phyloP scores from a whole-genome alignment of 208 protist species.

The Leishmania gerbilli region DNA sequence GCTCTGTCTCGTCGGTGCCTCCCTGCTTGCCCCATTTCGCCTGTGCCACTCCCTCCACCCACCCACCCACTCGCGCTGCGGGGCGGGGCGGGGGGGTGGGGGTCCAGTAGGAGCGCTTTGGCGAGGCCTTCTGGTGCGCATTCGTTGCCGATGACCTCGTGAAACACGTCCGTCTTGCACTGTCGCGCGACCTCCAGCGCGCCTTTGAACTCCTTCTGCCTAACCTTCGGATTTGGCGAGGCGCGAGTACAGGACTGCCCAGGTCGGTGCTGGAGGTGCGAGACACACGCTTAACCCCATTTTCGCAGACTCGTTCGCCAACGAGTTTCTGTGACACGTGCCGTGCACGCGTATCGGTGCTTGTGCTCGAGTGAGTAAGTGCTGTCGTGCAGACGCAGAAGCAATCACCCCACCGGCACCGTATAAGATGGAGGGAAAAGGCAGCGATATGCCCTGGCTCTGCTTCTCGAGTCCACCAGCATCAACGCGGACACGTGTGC shows the following conservation, averaged over 20 bases:
- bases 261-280: not conserved
- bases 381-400: not conserved
- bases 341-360: not conserved
- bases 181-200: no score
- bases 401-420: not conserved
- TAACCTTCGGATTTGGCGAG: no score
- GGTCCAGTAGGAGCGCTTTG: not conserved
- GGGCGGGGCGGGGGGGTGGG: no score
- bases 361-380: not conserved
- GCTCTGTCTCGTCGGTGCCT: not conserved
- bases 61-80: not conserved
- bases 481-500: no score
- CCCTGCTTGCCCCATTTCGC: not conserved
- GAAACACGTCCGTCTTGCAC: no score
- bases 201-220: no score
- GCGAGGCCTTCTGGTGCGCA: no score
- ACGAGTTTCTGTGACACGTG: not conserved
- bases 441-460: not conserved
- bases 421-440: not conserved
- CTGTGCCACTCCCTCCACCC: not conserved
- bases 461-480: no score
- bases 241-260: no score
- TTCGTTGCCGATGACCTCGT: no score
- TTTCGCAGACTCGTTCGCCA: not conserved
- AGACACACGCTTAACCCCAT: no score